Evolutionary conservation across 352 stramenopile genomes (phyloP), one percentile per base, ranked within the genome.

Genomic region (Globisporangium ultimum): DNA sequence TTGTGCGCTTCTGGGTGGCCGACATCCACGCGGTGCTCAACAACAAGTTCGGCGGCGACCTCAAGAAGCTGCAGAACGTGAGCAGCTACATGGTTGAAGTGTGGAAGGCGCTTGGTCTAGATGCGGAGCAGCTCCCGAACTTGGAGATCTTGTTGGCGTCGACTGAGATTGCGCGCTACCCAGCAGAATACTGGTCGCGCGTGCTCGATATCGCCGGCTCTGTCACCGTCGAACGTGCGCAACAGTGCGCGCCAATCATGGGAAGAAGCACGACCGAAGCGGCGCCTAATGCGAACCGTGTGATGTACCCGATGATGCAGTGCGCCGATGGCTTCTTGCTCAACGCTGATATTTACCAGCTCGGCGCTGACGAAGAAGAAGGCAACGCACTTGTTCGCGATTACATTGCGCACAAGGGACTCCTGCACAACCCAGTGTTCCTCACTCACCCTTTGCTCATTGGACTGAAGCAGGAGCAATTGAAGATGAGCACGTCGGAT

Each of bases 11-110:
- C 67, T 98, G 97, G 85, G 96, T 99, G 11, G 97, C 97, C 7
- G 97, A 99, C 80, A 98, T 96, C 84, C 98, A 99, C 80, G 97
- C 97, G 21, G 80, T 99, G 60, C 97, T 99, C 76, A 99, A 99
- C 77, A 98, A 99, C 82, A 99, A 99, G 80, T 98, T 99, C 82
- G 96, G 96, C 54, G 96, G 96, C 50, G 96, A 99, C 73, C 74
- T 98, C 9, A 96, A 98, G 67, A 99, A 99, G 80, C 98, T 99
- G 61, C 82, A 92, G 60, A 94, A 71, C 40, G 88, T 98, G 20
- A 88, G 81, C 18, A 68, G 89, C 34, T 99, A 99, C 82, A 96
- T 99, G 72, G 96, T 99, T 50, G 95, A 99, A 64, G 97, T 99
- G 22, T 99, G 97, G 97, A 99, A 98, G 70, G 97, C 97, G 52